These are phyloP conservation scores for Phoenix roebelenii DNA, from an alignment of 176 grass and related monocot genomes.

Conservation along the genomic window DNA sequence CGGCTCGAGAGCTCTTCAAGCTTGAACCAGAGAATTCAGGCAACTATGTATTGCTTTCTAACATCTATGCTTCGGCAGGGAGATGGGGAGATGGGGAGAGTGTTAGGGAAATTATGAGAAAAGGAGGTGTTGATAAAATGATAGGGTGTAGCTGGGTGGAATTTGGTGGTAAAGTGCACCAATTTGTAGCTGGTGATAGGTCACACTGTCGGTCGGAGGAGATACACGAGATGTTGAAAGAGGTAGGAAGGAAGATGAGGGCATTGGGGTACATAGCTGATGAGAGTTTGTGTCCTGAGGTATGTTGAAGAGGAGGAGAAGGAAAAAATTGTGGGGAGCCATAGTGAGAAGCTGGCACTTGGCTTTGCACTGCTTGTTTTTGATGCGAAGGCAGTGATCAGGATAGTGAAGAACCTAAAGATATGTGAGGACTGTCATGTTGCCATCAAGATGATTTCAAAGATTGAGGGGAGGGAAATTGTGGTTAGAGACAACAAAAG, in stretches of 20 bases:
- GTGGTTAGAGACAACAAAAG: constrained; percentile 12
- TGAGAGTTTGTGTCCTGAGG: not conserved
- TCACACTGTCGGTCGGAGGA: constrained; percentile 2
- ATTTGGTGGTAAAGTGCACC: not conserved
- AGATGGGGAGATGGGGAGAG: constrained; percentile 14
- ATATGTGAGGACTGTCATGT: constrained; percentile 9
- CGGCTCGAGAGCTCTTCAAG: constrained; percentile 9
- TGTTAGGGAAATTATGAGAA: not conserved
- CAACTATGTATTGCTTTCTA: constrained; percentile 21
- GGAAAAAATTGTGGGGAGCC: constrained; percentile 2
- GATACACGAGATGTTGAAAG: not conserved
- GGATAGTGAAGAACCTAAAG: constrained; percentile 8
- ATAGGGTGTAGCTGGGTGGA: constrained; percentile 19
- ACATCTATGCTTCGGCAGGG: constrained; percentile 11
- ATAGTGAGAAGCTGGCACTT: not conserved
- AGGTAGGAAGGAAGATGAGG: not conserved
- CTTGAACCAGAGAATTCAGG: constrained; percentile 18
- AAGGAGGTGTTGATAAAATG: constrained; percentile 2
- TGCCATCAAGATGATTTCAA: constrained; percentile 1
- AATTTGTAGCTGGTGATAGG: constrained; percentile 11
- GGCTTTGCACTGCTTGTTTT: constrained; percentile 1
- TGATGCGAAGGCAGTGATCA: not conserved
- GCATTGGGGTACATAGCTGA: not conserved
- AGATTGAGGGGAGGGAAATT: constrained; percentile 5
- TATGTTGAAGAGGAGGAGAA: constrained; percentile 3